A percentile compares a stretch with the other conserved stretches of the same genome.
Evolutionary conservation across 2,329 filamentous ascomycete genomes (phyloP).

Genomic region (Leptographium radiaticola): DNA sequence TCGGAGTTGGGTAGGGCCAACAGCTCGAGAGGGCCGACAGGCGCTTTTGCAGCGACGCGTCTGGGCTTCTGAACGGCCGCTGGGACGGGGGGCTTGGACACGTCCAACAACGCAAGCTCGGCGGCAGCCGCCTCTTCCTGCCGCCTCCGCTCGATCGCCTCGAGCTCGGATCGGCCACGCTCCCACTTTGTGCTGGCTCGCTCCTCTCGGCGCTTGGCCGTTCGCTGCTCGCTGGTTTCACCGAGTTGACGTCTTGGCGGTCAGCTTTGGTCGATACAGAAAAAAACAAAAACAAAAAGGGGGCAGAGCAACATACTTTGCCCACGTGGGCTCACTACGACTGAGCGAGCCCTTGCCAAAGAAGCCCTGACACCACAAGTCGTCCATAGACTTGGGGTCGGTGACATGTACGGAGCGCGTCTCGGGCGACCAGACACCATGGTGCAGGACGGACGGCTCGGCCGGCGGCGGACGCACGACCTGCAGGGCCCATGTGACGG

Average conservation of each 20-base stretch:
- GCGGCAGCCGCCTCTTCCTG: constrained; percentile 20
- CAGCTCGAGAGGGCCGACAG: background rate
- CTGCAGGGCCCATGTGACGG: constrained; percentile 64
- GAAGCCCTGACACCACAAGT: constrained; percentile 92
- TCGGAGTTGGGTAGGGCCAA: background rate
- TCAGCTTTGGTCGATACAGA: no score
- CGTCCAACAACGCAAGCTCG: background rate
- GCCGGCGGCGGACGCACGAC: constrained; percentile 52
- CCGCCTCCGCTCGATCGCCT: constrained; percentile 62
- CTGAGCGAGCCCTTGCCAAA: constrained; percentile 91
- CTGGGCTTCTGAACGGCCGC: background rate
- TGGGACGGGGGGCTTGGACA: no score
- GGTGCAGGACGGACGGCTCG: constrained; percentile 52
- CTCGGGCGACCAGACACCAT: constrained; percentile 66
- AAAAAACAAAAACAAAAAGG: no score
- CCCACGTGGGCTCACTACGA: constrained; percentile 89
- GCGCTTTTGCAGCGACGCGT: background rate
- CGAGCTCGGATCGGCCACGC: constrained; percentile 73
- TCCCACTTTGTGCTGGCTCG: constrained; percentile 80
- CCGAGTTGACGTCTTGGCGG: constrained; percentile 17
- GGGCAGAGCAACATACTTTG: constrained; percentile 31
- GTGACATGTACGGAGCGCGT: constrained; percentile 77
- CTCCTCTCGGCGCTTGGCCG: constrained; percentile 63
- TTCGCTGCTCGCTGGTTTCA: constrained; percentile 64
- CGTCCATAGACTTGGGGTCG: constrained; percentile 60